Base-by-base conservation (phyloP, 2,329 filamentous ascomycete genomes). In the Phaeoacremonium minimum region DNA sequence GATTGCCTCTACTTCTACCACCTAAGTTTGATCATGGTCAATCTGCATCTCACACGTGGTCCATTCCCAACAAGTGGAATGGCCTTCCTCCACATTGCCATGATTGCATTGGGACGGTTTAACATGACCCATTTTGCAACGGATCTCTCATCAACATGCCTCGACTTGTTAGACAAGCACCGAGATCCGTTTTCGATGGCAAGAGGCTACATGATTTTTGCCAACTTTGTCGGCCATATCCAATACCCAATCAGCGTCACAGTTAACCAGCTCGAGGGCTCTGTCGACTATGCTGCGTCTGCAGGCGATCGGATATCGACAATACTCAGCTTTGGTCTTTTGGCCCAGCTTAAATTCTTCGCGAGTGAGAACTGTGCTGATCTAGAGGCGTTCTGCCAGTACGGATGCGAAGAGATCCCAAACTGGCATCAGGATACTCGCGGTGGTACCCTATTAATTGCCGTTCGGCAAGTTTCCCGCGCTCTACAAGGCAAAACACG, bases 401-500 rank as follows among this genome's bases (percentile, higher is more conserved):
- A 83, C 42, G 75, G 80, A n/a, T 83, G 81, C 42, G 76, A 88
- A 42, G 85, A 89, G 44, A 76, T 87, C 40, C 77, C 77, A 2
- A 78, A 83, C 33, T 90, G 85, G 85, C 67, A 80, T 32, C 66
- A 72, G 30, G 85, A 89, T 48, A 73, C 83, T 2, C 72, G 84
- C 40, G 86, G 86, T 13, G 86, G 86, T 3, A 78, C 79, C 1
- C 66, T 88, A 35, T 63, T 90, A 6, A 75, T 85, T 41, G 72
- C 75, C 4, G 68, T 83, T 4, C 67, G 82, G 33, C 85, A 90
- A 53, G 71, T 76, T 16, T 75, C 73, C 34, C 75, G 83, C 33
- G 83, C 86, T 15, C 60, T 90, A 15, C 83, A 88, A 53, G 86
- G 86, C 36, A 90, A 88, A 56, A 90, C 86, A 1, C 59, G 60